These are phyloP conservation scores for Colletotrichum eremochloae DNA, from an alignment of 2,329 filamentous ascomycete species.

Conservation along the genomic window DNA sequence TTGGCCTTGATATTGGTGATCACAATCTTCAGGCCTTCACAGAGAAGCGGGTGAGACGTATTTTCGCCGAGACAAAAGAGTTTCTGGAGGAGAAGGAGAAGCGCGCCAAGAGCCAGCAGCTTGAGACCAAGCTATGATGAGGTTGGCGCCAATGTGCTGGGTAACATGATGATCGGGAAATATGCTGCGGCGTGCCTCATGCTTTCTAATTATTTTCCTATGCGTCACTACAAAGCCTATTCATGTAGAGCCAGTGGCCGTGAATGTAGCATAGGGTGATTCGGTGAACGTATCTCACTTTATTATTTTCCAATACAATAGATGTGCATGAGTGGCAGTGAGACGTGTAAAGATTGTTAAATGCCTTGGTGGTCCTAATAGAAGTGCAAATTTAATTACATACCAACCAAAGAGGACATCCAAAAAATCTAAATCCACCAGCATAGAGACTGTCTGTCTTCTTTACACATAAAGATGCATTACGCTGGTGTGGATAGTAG, in stretches of 20 bases:
- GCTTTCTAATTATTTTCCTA: not conserved
- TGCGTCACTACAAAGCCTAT: not conserved
- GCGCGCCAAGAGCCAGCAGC: not conserved
- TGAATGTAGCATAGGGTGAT: no score
- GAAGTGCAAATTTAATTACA: no score
- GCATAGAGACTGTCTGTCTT: no score
- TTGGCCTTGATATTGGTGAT: not conserved
- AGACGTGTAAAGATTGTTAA: no score
- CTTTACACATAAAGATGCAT: not conserved
- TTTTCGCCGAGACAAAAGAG: not conserved
- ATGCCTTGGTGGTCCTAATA: no score
- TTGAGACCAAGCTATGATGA: not conserved
- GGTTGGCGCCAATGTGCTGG: no score
- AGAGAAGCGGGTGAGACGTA: not conserved
- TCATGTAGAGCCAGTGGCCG: no score
- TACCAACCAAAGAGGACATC: no score
- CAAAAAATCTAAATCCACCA: no score
- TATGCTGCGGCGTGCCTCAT: not conserved
- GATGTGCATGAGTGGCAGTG: no score
- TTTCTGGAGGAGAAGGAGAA: not conserved
- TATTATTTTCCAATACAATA: no score
- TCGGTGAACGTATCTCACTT: no score
- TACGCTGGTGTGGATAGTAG: not conserved
- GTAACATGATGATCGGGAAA: not conserved
- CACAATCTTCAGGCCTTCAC: not conserved